Evolutionary conservation across 2,329 filamentous ascomycete species (phyloP).

Genomic region (Sclerotinia trifoliorum): DNA sequence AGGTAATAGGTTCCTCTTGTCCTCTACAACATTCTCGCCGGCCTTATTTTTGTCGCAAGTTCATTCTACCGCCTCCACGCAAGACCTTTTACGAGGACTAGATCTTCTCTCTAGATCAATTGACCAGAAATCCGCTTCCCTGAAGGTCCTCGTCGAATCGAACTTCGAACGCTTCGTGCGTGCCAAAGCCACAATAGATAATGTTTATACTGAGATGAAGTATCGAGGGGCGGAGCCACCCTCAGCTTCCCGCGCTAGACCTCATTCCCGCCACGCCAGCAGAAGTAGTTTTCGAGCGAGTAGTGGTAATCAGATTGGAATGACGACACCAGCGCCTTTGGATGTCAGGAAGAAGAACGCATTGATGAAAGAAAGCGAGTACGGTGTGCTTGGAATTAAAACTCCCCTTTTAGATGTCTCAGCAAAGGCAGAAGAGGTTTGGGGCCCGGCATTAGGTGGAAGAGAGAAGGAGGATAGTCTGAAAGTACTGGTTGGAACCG

Average conservation of each 20-base stretch:
- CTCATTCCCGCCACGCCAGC: conserved; percentile 41
- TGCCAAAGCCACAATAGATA: conserved; percentile 96
- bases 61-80: conserved; percentile 81
- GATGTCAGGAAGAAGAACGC: conserved; percentile 82
- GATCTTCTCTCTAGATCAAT: conserved; percentile 88
- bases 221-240: conserved; percentile 59
- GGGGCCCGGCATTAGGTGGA: conserved; percentile 90
- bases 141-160: conserved; percentile 94
- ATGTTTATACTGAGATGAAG: conserved; percentile 98
- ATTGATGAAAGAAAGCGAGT: conserved; percentile 87
- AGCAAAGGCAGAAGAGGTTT: conserved; percentile 93
- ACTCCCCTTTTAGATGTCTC: conserved; percentile 83
- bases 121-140: conserved; percentile 93
- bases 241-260: conserved; percentile 40
- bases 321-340: conserved; percentile 34
- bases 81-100: conserved; percentile 75
- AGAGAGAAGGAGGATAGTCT: conserved; percentile 87
- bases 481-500: conserved; percentile 70
- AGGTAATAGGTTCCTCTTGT: conserved; percentile 92
- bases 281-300: conserved; percentile 44
- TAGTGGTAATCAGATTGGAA: conserved; percentile 39
- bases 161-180: conserved; percentile 98
- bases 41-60: conserved; percentile 89
- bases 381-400: conserved; percentile 85
- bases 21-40: conserved; percentile 93